phyloP scores from a whole-genome alignment of 2,329 filamentous ascomycete genomes.

The Colletotrichum sojae region DNA sequence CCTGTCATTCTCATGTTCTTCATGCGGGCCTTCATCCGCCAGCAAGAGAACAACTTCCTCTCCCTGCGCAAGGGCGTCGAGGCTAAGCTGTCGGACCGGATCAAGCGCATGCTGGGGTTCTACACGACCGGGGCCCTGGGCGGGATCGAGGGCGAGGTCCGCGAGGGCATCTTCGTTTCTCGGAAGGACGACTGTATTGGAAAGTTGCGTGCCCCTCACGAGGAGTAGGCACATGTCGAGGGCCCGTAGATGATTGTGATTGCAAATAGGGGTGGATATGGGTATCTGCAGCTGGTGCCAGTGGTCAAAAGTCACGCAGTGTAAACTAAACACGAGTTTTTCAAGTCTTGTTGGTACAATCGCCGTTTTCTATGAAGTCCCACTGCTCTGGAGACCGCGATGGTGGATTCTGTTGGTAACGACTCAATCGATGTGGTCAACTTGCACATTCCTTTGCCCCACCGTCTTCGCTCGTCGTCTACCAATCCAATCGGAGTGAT shows the following conservation, averaged over 20 bases:
- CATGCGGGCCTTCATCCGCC: conserved; percentile 27
- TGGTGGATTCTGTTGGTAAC: no score
- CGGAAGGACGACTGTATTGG: conserved; percentile 16
- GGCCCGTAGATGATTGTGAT: neutral
- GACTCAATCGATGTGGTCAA: no score
- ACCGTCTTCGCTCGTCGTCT: neutral
- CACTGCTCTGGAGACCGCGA: no score
- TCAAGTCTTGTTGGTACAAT: no score
- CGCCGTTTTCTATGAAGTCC: no score
- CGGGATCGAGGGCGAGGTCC: conserved; percentile 15
- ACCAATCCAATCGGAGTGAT: neutral
- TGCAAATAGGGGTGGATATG: neutral
- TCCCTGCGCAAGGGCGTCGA: conserved; percentile 29
- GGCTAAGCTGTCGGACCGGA: conserved; percentile 23
- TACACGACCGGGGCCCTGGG: conserved; percentile 23
- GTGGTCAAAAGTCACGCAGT: no score
- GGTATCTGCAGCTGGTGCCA: neutral
- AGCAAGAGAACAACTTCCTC: conserved; percentile 24
- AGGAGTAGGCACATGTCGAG: neutral
- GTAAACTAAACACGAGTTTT: no score
- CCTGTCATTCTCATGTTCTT: conserved; percentile 27
- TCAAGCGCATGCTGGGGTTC: conserved; percentile 19
- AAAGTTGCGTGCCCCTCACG: neutral
- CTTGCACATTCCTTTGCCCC: no score
- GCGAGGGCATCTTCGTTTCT: conserved; percentile 15